Conservation (phyloP, 2,329 filamentous ascomycete species). For the Aspergillus oerlinghausenensis region DNA sequence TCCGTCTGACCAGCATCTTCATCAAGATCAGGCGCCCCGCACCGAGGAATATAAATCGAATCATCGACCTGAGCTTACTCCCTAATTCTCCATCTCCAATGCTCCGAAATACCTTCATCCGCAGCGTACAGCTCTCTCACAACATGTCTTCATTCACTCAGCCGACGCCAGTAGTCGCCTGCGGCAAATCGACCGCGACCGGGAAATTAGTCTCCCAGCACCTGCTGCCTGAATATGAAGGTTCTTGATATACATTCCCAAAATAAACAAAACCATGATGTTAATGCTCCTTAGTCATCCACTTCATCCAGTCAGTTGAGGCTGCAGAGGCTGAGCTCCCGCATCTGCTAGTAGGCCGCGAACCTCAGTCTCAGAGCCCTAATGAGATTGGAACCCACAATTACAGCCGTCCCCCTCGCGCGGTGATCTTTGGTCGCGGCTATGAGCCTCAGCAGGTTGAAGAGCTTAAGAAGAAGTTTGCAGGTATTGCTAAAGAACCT, state of each 20-base stretch:
- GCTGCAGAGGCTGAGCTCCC: conserved; percentile 18
- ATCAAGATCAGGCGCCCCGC: too few relatives aligned
- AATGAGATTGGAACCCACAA: conserved; percentile 23
- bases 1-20: not conserved
- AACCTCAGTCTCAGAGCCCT: conserved; percentile 14
- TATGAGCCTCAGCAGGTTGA: conserved; percentile 12
- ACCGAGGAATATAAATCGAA: not conserved
- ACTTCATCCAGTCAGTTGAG: conserved; percentile 18
- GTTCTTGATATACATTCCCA: not conserved
- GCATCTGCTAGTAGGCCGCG: conserved; percentile 18
- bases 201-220: not conserved
- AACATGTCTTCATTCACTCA: conserved; percentile 9
- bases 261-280: not conserved
- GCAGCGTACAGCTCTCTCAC: conserved; percentile 2
- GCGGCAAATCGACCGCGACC: conserved; percentile 2
- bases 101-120: conserved; percentile 1
- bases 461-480: conserved; percentile 6
- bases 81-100: conserved; percentile 1
- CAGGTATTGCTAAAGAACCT: conserved; percentile 1
- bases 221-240: conserved; percentile 5
- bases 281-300: conserved; percentile 15
- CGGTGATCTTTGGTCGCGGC: conserved; percentile 26
- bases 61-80: not conserved
- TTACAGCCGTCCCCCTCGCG: conserved; percentile 20
- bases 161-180: conserved; percentile 5